Evolutionary conservation across 1,139 yeast species (phyloP).

Genomic region (Eremothecium cymbalariae): DNA sequence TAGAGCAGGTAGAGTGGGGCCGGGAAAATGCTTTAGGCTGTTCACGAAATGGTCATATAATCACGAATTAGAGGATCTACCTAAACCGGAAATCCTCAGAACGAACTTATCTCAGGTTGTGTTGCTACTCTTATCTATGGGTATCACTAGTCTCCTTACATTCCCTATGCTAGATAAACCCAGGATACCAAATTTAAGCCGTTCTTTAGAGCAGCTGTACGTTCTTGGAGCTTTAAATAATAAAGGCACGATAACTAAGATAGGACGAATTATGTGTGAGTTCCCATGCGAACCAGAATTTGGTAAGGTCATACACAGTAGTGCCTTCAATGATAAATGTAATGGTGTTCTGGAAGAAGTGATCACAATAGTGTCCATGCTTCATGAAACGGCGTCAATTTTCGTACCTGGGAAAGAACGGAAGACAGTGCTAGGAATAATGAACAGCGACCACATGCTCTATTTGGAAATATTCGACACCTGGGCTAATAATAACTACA

Average conservation of each 20-base stretch:
- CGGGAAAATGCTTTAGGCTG: constrained; percentile 87
- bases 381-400: constrained; percentile 69
- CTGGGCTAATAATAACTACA: constrained; percentile 66
- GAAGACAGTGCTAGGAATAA: constrained; percentile 14
- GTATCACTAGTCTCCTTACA: constrained; percentile 69
- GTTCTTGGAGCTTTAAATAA: constrained; percentile 82
- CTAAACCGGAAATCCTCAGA: constrained; percentile 83
- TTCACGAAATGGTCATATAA: constrained; percentile 82
- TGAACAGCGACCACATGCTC: constrained; percentile 64
- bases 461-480: constrained; percentile 65
- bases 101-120: constrained; percentile 74
- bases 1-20: constrained; percentile 94
- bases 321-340: constrained; percentile 53
- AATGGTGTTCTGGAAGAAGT: constrained; percentile 45
- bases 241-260: constrained; percentile 66
- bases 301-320: constrained; percentile 57
- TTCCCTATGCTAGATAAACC: constrained; percentile 91
- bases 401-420: constrained; percentile 43
- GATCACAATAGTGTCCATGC: constrained; percentile 65
- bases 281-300: constrained; percentile 90
- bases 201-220: constrained; percentile 71
- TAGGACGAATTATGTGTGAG: constrained; percentile 83
- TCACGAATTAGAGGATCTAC: constrained; percentile 67
- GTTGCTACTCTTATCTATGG: constrained; percentile 64
- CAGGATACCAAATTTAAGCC: constrained; percentile 57